Evolutionary conservation across 305 asterid species (phyloP), one percentile per base, ranked within the genome.

Genomic region (Stenogyne calaminthoides): DNA sequence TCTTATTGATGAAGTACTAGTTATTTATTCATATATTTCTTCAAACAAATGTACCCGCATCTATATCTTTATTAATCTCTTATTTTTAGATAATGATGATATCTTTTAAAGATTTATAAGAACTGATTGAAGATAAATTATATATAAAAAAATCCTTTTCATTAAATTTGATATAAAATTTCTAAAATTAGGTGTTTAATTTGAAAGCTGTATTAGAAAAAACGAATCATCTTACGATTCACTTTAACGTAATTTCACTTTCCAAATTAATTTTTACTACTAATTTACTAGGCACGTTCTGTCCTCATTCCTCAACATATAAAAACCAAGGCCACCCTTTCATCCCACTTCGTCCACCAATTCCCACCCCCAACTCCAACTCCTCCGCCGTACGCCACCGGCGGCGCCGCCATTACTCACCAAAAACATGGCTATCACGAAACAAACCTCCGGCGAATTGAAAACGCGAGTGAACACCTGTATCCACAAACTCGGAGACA

Each of bases 401-500:
- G 12, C 68, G 29, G 58, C 63, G 39, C 73, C 67, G 34, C 51
- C 44, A 22, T 18, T 22, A 29, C n/a, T 20, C 1, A 39, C 40
- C 9, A 5, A 68, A 64, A 70, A 64, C 52, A 83, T 84, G 96
- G 73, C 87, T 59, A 73, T 80, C 40, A 9, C 83, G 0, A 80
- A 82, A 34, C 91, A 80, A 46, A 49, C 74, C 40, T 77, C 91
- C 71, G 82, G 85, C 19, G 95, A 89, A 54, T 82, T 93, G 9
- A 91, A 82, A 67, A 72, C 72, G 14, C 82, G 96, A 66, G 94
- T 93, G 51, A 82, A 85, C 84, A 82, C 71, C 9, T 91, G 91
- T 59, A 87, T 93, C 1, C 81, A 81, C 85, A 88, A 81, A 54
- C 87, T 93, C 11, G 85, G 96, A 12, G 98, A 91, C 82, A 81